Evolutionary conservation across 2,329 filamentous ascomycete species (phyloP), one percentile per base, ranked within the genome.

Genomic region (Fusarium sp.): DNA sequence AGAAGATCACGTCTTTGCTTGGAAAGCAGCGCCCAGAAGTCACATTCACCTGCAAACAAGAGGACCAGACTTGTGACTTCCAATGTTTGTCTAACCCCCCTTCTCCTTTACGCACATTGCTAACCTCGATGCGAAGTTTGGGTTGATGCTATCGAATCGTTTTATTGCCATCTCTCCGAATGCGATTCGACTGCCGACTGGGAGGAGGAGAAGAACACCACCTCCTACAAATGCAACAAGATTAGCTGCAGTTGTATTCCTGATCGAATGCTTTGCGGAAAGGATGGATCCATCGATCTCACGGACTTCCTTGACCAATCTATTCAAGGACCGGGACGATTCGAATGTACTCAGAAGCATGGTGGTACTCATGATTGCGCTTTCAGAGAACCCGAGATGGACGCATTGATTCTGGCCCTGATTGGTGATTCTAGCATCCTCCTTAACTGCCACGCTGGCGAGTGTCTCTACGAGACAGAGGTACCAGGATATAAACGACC

Each of bases 351-450:
- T 17, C 88, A 90, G 69, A 85, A 90, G 49, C 86, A 91, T 67
- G 91, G 92, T 7, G 86, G 86, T 27, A 76, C 81, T 35, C 90
- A 90, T 76, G 82, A 87, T 56, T 98, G 95, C 82, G 89, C 89
- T 18, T 99, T 99, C 80, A 91, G 92, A 48, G 96, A 99, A 79
- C 95, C 95, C 1, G 90, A 91, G 63, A 97, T 99, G 93, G 94
- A 99, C 81, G 89, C 93, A 44, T 85, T 99, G 71, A 98, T 98
- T 73, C 91, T 90, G 60, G 89, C 87, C 59, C 90, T 99, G 74
- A 98, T 99, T 78, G 96, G 95, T 40, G 97, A 99, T 78, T 87
- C 91, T 57, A 97, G 92, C 79, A 99, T 99, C 76, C 88, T 91
- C 52, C 84, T 99, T 46, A 87, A 89, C 30, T 99, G 96, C 77